phyloP scores from a whole-genome alignment of 495 filamentous ascomycete species.

The Lasiosphaeria ovina region DNA sequence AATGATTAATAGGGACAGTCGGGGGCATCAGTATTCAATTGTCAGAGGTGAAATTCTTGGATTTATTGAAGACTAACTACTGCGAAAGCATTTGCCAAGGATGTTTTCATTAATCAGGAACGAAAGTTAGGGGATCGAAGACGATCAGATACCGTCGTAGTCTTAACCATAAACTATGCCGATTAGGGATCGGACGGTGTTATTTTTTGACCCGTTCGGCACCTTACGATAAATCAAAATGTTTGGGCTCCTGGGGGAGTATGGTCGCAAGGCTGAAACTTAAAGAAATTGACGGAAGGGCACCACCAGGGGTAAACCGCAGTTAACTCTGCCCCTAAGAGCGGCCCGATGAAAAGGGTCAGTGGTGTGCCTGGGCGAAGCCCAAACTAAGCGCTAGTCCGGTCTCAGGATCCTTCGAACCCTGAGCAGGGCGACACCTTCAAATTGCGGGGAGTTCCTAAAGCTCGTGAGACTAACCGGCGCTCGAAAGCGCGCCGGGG shows the following conservation, averaged over 20 bases:
- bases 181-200: conserved; percentile 70
- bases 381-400: too few species aligned
- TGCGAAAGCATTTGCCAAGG: conserved; percentile 65
- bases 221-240: conserved; percentile 75
- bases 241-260: conserved; percentile 72
- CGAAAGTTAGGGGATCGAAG: conserved; percentile 75
- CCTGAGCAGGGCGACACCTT: too few species aligned
- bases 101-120: conserved; percentile 77
- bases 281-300: conserved; percentile 56
- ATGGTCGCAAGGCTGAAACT: conserved; percentile 72
- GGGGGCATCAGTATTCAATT: conserved; percentile 49
- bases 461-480: too few species aligned
- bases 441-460: too few species aligned
- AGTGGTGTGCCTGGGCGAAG: too few species aligned
- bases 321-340: too few species aligned
- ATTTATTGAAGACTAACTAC: conserved; percentile 59
- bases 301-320: conserved; percentile 48
- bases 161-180: conserved; percentile 76
- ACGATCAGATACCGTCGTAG: conserved; percentile 75
- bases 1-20: conserved; percentile 73
- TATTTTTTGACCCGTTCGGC: conserved; percentile 67
- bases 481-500: too few species aligned
- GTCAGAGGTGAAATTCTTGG: conserved; percentile 74
- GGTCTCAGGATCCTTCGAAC: too few species aligned
- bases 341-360: too few species aligned